Conservation (phyloP, 2,329 filamentous ascomycete genomes). For the Gremmenia infestans region DNA sequence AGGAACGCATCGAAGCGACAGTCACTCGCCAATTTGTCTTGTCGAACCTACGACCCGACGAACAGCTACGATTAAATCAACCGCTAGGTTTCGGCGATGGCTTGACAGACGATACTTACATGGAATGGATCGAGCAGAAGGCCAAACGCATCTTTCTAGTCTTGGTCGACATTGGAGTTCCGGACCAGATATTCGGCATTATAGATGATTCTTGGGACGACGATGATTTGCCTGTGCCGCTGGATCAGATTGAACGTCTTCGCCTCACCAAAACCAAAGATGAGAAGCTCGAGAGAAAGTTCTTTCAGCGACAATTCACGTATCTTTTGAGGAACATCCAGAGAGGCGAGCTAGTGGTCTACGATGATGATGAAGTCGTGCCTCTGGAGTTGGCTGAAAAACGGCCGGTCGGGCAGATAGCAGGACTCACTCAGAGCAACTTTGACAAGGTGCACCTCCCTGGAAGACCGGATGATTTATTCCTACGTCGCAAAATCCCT, state of each 20-base stretch:
- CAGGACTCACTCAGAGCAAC: conserved; percentile 35
- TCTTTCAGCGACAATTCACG: conserved; percentile 65
- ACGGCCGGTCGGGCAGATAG: conserved; percentile 39
- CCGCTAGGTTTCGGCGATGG: conserved; percentile 62
- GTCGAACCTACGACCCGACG: conserved; percentile 57
- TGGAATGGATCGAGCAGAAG: conserved; percentile 70
- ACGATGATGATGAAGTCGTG: conserved; percentile 62
- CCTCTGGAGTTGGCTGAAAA: conserved; percentile 64
- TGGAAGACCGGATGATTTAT: conserved; percentile 51
- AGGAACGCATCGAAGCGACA: conserved; percentile 61
- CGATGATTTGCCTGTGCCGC: conserved; percentile 63
- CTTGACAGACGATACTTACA: conserved; percentile 67
- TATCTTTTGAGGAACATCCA: conserved; percentile 63
- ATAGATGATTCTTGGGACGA: conserved; percentile 77
- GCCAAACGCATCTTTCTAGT: conserved; percentile 68
- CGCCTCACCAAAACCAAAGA: conserved; percentile 55
- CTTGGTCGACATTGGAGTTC: conserved; percentile 62
- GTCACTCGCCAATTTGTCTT: conserved; percentile 65
- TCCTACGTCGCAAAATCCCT: conserved; percentile 53
- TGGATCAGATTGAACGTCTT: conserved; percentile 60
- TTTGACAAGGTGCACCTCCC: conserved; percentile 61
- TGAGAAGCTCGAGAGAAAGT: conserved; percentile 60
- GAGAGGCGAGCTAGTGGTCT: conserved; percentile 56
- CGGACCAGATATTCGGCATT: conserved; percentile 69
- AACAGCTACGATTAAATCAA: conserved; percentile 56